Base-by-base conservation (phyloP, 345 rosid species). In the Euphorbia peplus region DNA sequence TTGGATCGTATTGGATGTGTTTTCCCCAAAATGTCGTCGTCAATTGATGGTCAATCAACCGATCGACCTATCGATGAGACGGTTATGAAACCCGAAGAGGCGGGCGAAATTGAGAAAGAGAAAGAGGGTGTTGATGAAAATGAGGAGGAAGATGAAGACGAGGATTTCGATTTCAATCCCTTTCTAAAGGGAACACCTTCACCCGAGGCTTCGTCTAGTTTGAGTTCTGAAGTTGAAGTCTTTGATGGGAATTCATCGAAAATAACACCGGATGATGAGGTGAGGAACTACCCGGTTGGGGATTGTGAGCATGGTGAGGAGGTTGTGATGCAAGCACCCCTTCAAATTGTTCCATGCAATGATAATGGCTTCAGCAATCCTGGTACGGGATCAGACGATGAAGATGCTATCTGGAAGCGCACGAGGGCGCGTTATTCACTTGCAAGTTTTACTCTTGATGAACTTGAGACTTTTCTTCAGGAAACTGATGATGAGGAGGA, bases 401-500 rank as follows among this genome's bases (percentile, higher is more conserved):
- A 84, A 48, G 95, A 92, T 80, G 97, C 93, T 29, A 91, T 91
- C 58, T 90, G 93, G 73, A 91, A 77, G 86, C 87, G 92, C 30
- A 95, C 99, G 3, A 83, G 99, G 83, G 98, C 98, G 30, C 80
- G 83, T 1, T 91, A 90, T 82, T 95, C 97, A 1, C 93, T 91
- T 42, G 85, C 83, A 48, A 80, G 90, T 76, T 91, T 88, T 76
- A 90, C 92, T 4, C 96, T 95, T 16, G 96, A 95, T 82, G 99
- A 95, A 72, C 93, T 95, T 13, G 99, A 95, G 88, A 87, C 89
- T 39, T 91, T 91, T 78, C 90, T 95, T 67, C 92, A 95, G 69
- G 96, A 91, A 83, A 87, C 96, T 19, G 99, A 95, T 83, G 93
- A 95, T 30, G 98, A 89, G 50, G 95, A 91, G 48, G 93, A 87